These are phyloP conservation scores for Penicillium capsulatum DNA, from an alignment of 2,329 filamentous ascomycete species.

Conservation along the genomic window DNA sequence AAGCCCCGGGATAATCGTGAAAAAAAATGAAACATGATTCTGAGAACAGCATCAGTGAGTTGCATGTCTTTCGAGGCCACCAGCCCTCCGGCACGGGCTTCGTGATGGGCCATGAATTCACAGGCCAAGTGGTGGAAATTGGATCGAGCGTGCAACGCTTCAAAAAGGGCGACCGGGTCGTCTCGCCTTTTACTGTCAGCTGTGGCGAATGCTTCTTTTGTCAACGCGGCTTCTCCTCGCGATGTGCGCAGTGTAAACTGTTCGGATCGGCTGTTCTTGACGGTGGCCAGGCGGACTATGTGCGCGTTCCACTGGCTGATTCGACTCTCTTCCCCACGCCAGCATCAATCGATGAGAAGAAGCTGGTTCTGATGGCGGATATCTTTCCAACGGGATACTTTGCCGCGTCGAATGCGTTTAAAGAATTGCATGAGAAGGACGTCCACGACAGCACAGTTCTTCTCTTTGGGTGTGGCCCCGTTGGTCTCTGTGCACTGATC, in stretches of 20 bases:
- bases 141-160: slow-evolving; percentile 56
- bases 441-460: slow-evolving; percentile 50
- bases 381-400: slow-evolving; percentile 83
- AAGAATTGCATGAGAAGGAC: slow-evolving; percentile 51
- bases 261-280: slow-evolving; percentile 68
- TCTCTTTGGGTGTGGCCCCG: slow-evolving; percentile 74
- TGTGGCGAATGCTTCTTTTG: slow-evolving; percentile 82
- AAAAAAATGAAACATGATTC: too few species aligned
- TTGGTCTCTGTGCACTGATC: slow-evolving; percentile 77
- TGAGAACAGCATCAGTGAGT: slow-evolving; percentile 49
- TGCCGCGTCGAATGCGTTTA: slow-evolving; percentile 69
- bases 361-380: slow-evolving; percentile 80
- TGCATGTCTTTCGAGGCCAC: slow-evolving; percentile 81
- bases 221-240: slow-evolving; percentile 65
- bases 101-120: slow-evolving; percentile 76
- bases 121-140: slow-evolving; percentile 64
- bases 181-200: slow-evolving; percentile 75
- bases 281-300: slow-evolving; percentile 75
- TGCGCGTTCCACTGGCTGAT: slow-evolving; percentile 74
- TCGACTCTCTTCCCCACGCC: slow-evolving; percentile 70
- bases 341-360: slow-evolving; percentile 63
- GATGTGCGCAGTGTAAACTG: slow-evolving; percentile 64
- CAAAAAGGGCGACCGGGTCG: slow-evolving; percentile 68
- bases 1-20: too few species aligned
- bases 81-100: slow-evolving; percentile 62